Base-by-base conservation (phyloP, 2,329 filamentous ascomycete genomes). In the Chalaropsis thielavioides region DNA sequence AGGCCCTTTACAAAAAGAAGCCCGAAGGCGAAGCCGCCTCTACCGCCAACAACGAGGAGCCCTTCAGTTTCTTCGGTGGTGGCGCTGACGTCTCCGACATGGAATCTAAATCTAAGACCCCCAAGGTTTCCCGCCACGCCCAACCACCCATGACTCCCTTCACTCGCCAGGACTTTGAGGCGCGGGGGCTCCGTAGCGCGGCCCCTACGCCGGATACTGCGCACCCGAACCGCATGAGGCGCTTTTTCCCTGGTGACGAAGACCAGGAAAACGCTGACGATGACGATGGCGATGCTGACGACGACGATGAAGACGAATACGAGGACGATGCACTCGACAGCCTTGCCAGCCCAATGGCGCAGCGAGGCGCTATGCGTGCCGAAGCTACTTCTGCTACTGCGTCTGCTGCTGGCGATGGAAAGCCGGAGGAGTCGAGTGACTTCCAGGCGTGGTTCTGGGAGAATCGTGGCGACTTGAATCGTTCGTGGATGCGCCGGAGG, bases 141-240 rank as follows among this genome's bases (percentile, higher is more conserved):
- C 74, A 81, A 11, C 72, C 77, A 3, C 92, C 91, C 13, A 84
- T 90, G 74, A 96, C 92, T 0, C 92, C 92, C 0, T 95, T 85
- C 73, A 90, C 89, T 0, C 84, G 86, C 68, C 83, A 86, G 69
- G 92, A 97, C 69, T 78, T 92, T 38, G 86, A 90, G 70, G 84
- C 79, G 75, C 83, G 91, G 68, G 83, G 82, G 62, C 72, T 89
- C n/a, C 83, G 94, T 65, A 96, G 91, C 72, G 91, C 91, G 5
- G 94, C 94, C 1, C 94, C 94, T 0, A 99, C 94, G 0, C 94
- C 94, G 0, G 94, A 99, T 72, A 97, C 94, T 0, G 90, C 90
- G 1, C 85, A 91, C 67, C 85, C 89, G 1, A 84, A 79, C 49
- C 83, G 84, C 35, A 80, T 78, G 65, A 86, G 87, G 71, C 78